Base-by-base conservation (phyloP, 2,329 filamentous ascomycete species). In the Metarhizium anisopliae region DNA sequence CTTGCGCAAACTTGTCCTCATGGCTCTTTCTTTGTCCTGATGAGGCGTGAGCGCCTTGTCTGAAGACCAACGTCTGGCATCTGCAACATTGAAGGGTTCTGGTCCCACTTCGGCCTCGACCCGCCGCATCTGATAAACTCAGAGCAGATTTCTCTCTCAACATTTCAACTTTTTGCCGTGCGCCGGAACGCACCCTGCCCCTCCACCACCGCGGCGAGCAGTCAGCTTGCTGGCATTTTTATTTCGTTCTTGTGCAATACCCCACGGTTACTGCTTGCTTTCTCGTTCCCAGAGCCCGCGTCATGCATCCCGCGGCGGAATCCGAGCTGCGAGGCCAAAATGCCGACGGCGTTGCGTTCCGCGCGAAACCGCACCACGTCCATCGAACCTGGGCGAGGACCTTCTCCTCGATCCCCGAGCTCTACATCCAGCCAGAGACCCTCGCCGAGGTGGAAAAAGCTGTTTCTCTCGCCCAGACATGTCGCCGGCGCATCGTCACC, bases 331-430 rank as follows among this genome's bases (percentile, higher is more conserved):
- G 62, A 40, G 62, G 62, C 57, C 60, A 55, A 51, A 62, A 64
- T 56, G 57, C 59, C 55, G 70, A 74, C 55, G 67, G 66, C 50
- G 64, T 94, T 43, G 84, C 90, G 47, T 96, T 97, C 74, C 88
- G 86, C 68, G 89, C 89, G 6, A 79, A 79, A 56, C 76, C 81
- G 58, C 77, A 82, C 54, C 85, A 97, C 70, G 73, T 85, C 51
- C 94, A 97, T 75, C 86, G 86, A 65, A 99, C 94, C 20, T 99
- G 94, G 94, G 94, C 94, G 43, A 86, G 86, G 67, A 97, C 94
- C 52, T 96, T 95, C 74, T 86, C 88, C 65, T 94, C 87, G 52
- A 82, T 85, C 18, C 94, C 94, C 2, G 91, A 96, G 76, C 84
- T 97, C 57, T 96, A 93, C 73, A 84, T 97, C 63, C 89, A 89